A percentile compares a stretch with the other conserved stretches of the same genome.
Evolutionary conservation across 2,329 filamentous ascomycete species (phyloP).

Genomic region (Dactylellina haptotyla): DNA sequence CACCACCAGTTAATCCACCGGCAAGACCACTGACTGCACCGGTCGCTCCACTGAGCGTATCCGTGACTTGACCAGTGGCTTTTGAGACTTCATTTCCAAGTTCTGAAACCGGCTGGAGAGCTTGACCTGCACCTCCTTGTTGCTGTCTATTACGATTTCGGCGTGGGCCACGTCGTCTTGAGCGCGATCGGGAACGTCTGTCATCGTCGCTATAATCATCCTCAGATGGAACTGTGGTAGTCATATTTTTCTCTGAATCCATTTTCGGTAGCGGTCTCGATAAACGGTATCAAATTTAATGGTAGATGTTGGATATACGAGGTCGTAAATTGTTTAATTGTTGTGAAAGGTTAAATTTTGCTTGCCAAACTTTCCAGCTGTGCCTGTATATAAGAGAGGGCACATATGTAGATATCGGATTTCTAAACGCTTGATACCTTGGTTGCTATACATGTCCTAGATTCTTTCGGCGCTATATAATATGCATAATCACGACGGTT

Average conservation of each 20-base stretch:
- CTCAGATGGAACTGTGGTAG: constrained; percentile 41
- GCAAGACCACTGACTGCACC: constrained; percentile 53
- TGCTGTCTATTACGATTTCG: constrained; percentile 38
- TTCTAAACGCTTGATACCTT: too few species aligned
- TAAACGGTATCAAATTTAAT: too few species aligned
- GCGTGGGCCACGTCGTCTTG: constrained; percentile 43
- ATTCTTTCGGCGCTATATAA: too few species aligned
- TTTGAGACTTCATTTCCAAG: constrained; percentile 48
- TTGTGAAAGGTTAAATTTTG: too few species aligned
- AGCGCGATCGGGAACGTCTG: constrained; percentile 36
- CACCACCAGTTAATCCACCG: constrained; percentile 48
- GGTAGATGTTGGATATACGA: too few species aligned
- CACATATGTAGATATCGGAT: too few species aligned
- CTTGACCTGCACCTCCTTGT: constrained; percentile 25
- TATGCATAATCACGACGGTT: constrained; percentile 17
- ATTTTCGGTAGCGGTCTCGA: too few species aligned
- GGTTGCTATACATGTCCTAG: too few species aligned
- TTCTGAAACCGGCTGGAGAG: constrained; percentile 41
- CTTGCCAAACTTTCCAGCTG: too few species aligned
- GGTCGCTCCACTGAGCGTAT: constrained; percentile 51
- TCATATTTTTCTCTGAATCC: constrained; percentile 49
- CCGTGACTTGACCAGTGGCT: constrained; percentile 53
- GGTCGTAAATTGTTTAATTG: too few species aligned
- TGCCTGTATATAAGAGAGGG: too few species aligned
- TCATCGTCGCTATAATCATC: constrained; percentile 52